phyloP scores from a whole-genome alignment of 2,329 filamentous ascomycete genomes.

The Apiospora saccharicola region DNA sequence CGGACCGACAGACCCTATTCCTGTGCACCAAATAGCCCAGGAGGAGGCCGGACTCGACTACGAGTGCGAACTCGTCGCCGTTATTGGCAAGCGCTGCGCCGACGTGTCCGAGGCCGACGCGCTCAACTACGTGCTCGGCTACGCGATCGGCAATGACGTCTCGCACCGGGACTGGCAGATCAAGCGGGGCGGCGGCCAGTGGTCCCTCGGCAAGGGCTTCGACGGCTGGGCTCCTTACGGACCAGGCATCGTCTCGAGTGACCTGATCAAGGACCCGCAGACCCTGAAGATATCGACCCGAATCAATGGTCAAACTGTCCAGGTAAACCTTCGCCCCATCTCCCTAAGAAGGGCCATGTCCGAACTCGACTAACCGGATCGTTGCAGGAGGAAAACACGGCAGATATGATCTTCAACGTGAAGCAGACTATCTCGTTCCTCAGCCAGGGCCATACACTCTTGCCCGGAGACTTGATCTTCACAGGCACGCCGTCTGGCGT shows the following conservation, averaged over 20 bases:
- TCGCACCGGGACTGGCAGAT: conserved; percentile 81
- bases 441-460: conserved; percentile 67
- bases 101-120: conserved; percentile 72
- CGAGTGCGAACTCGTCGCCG: conserved; percentile 78
- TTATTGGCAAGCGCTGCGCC: conserved; percentile 73
- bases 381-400: conserved; percentile 58
- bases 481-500: conserved; percentile 76
- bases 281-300: conserved; percentile 62
- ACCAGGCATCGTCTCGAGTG: conserved; percentile 70
- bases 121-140: conserved; percentile 77
- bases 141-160: conserved; percentile 80
- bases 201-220: conserved; percentile 76
- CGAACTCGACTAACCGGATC: not conserved
- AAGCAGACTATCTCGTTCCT: conserved; percentile 66
- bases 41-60: conserved; percentile 74
- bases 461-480: conserved; percentile 71
- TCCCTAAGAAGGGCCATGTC: not conserved
- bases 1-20: conserved; percentile 71
- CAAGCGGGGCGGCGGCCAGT: conserved; percentile 72
- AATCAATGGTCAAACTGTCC: conserved; percentile 65
- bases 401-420: conserved; percentile 70
- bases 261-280: conserved; percentile 64
- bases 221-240: conserved; percentile 80
- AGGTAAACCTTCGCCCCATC: conserved; percentile 46
- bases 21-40: conserved; percentile 71